phyloP scores from a whole-genome alignment of 2,329 filamentous ascomycete genomes.

The Boeremia exigua region DNA sequence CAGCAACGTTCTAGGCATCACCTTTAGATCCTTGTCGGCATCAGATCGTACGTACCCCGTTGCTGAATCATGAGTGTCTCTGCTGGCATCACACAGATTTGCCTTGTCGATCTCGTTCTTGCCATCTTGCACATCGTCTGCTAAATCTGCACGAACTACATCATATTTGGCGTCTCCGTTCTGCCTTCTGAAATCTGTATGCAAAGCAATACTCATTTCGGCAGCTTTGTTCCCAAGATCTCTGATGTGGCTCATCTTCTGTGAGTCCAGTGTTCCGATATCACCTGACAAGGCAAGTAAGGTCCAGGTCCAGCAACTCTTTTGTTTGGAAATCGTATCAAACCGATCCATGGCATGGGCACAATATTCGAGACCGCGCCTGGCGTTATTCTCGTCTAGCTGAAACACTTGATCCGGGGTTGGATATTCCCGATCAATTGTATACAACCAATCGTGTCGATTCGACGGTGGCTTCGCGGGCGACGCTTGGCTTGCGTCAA shows the following conservation, averaged over 20 bases:
- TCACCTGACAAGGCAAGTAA: conserved; percentile 78
- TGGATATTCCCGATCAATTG: conserved; percentile 47
- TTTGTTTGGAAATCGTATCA: conserved; percentile 66
- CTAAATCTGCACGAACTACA: not conserved
- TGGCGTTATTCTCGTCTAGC: conserved; percentile 68
- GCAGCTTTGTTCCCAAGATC: conserved; percentile 81
- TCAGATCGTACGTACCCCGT: conserved; percentile 1
- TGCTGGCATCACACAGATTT: not conserved
- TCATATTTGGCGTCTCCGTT: conserved; percentile 3
- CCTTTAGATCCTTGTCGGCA: not conserved
- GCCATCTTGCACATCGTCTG: not conserved
- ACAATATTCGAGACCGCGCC: conserved; percentile 70
- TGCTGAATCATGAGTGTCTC: not conserved
- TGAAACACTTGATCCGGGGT: conserved; percentile 58
- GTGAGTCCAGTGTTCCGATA: conserved; percentile 74
- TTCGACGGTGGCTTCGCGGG: conserved; percentile 37
- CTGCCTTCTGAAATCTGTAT: conserved; percentile 7
- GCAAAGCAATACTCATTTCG: conserved; percentile 56
- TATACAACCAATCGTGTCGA: conserved; percentile 44
- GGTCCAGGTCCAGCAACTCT: conserved; percentile 86
- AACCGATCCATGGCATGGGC: conserved; percentile 66
- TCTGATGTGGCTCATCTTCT: conserved; percentile 76
- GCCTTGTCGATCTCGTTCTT: not conserved
- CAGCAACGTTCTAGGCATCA: not conserved
- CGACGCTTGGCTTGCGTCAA: conserved; percentile 5